Conservation (phyloP, 1,139 yeast genomes). For the Suhomyces ambrosiae region DNA sequence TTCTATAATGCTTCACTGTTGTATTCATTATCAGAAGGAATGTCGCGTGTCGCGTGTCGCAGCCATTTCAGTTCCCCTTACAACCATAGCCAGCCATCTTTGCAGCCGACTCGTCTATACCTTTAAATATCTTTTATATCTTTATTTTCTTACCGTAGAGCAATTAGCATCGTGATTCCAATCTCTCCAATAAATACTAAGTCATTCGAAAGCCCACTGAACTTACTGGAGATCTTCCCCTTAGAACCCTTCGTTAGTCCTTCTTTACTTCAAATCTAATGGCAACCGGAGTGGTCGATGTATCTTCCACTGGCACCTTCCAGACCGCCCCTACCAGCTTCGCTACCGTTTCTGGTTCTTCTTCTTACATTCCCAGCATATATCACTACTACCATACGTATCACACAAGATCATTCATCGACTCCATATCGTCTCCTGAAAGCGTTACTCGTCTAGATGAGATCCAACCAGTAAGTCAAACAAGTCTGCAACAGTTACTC, state of each 20-base stretch:
- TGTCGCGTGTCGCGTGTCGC: background rate
- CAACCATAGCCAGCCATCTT: conserved; percentile 11
- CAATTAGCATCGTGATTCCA: too few species aligned
- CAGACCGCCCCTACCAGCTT: conserved; percentile 12
- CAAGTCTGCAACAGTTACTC: background rate
- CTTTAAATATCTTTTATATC: background rate
- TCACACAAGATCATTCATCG: conserved; percentile 8
- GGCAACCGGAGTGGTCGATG: conserved; percentile 9
- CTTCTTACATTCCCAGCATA: conserved; percentile 13
- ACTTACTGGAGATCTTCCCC: too few species aligned
- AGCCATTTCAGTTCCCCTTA: too few species aligned
- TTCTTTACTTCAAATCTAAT: too few species aligned
- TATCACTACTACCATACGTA: conserved; percentile 13
- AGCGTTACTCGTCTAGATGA: conserved; percentile 8
- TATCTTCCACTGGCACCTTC: conserved; percentile 11
- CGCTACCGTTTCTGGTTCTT: conserved; percentile 1
- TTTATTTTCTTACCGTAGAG: too few species aligned
- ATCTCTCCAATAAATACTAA: too few species aligned
- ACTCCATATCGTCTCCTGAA: conserved; percentile 12
- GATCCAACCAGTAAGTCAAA: conserved; percentile 1
- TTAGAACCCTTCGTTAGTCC: too few species aligned
- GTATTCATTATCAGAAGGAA: too few species aligned
- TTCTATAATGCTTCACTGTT: too few species aligned
- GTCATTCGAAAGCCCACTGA: too few species aligned
- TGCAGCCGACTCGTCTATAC: background rate